Base-by-base conservation (phyloP, 177 flowering plant genomes). In the Tripterygium wilfordii region DNA sequence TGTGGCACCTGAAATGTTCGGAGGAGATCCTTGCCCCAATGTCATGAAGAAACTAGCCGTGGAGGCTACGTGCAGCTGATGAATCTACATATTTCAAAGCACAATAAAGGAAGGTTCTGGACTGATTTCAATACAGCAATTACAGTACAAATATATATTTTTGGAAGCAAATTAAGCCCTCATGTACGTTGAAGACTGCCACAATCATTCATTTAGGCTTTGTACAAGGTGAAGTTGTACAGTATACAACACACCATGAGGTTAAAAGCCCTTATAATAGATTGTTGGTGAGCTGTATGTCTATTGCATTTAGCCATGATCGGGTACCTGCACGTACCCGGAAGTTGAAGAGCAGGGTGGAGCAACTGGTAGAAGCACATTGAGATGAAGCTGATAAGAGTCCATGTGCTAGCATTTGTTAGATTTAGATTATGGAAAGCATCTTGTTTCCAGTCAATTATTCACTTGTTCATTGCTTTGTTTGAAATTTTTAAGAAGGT, bases 21-120 rank as follows among this genome's bases (percentile, higher is more conserved):
- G 91, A 36, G 85, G 85, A 32, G 91, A 79, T 54, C 95, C 95
- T 33, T 85, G 95, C 55, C 88, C 90, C 3, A 71, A 47, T 54
- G 67, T 77, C 24, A 76, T 73, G 88, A 85, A 85, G 76, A 75
- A 79, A 64, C 78, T 85, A 37, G 63, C 95, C 0, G 95, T 83
- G 20, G 90, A 85, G 51, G 95, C 75, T n/a, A 46, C 82, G 16
- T 85, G 94, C 74, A 68, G 76, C 56, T 81, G 60, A 75, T 30
- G 48, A 39, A n/a, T 14, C 24, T 3, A 8, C n/a, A n/a, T n/a
- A n/a, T 28, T 29, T 23, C 2, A 25, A 48, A 29, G 16, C 22
- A 22, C 18, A 36, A 2, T 28, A 36, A 62, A 54, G 2, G 8
- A 10, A 35, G 24, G 18, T 10, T 20, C 25, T 22, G 13, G 18